These are phyloP conservation scores for Datisca glomerata DNA, from an alignment of 306 rosid genomes.

Conservation along the genomic window DNA sequence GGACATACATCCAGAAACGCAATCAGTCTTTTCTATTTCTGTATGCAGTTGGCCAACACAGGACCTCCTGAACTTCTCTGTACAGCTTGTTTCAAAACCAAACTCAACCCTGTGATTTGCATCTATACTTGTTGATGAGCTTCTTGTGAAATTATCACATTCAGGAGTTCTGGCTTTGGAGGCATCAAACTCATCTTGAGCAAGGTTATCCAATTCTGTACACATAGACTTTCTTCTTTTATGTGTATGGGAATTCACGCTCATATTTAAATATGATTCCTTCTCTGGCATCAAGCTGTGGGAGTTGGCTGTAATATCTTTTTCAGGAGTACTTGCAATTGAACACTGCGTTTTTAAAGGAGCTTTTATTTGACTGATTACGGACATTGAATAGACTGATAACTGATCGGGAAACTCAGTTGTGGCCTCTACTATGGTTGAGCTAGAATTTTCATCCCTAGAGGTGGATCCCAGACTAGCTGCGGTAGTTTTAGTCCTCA, in stretches of 20 bases:
- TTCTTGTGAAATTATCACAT: slow-evolving; percentile 13
- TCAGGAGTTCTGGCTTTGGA: slow-evolving; percentile 27
- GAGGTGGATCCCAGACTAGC: slow-evolving; percentile 35
- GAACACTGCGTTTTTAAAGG: slow-evolving; percentile 29
- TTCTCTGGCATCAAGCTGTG: not conserved
- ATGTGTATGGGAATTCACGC: slow-evolving; percentile 46
- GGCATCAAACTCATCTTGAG: slow-evolving; percentile 24
- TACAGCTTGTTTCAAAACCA: slow-evolving; percentile 14
- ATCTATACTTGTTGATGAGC: slow-evolving; percentile 21
- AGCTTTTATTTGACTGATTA: slow-evolving; percentile 15
- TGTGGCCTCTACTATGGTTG: slow-evolving; percentile 37
- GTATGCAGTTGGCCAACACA: slow-evolving; percentile 17
- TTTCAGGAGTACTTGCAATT: slow-evolving; percentile 27
- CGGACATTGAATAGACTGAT: slow-evolving; percentile 16
- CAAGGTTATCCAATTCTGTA: slow-evolving; percentile 26
- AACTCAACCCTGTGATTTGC: slow-evolving; percentile 30
- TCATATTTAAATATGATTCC: not conserved
- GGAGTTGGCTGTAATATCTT: not conserved
- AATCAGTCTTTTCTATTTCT: slow-evolving; percentile 6
- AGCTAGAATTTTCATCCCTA: slow-evolving; percentile 34
- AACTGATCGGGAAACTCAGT: slow-evolving; percentile 29
- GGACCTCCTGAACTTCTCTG: slow-evolving; percentile 17
- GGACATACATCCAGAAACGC: slow-evolving; percentile 18
- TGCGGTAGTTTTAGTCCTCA: slow-evolving; percentile 14
- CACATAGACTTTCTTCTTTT: slow-evolving; percentile 52